phyloP scores from a whole-genome alignment of 306 rosid species.

The Mimosa pudica region DNA sequence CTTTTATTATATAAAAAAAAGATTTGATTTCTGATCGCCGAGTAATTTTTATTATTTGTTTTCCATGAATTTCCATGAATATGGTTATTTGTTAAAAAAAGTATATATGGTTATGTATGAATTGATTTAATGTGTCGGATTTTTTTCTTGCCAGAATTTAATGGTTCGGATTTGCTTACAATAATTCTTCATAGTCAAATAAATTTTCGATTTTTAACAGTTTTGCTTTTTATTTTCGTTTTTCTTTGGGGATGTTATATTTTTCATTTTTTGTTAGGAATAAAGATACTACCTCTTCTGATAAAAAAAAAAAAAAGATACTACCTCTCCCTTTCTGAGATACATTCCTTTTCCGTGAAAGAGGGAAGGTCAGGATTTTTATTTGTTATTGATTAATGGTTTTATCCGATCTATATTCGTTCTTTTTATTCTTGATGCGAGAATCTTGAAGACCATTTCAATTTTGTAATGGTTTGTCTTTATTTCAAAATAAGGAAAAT shows the following conservation, averaged over 20 bases:
- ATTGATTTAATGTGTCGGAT: too few relatives aligned
- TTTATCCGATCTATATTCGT: slow-evolving; percentile 1
- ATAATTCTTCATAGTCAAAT: neutral
- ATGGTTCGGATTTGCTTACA: neutral
- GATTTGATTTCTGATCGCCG: too few relatives aligned
- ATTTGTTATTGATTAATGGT: neutral
- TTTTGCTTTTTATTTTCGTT: neutral
- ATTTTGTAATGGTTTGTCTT: neutral
- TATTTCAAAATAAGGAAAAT: neutral
- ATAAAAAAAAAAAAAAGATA: too few relatives aligned
- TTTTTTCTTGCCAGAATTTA: too few relatives aligned
- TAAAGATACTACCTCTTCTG: neutral
- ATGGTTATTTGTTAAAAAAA: neutral
- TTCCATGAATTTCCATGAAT: neutral
- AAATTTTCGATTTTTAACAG: neutral
- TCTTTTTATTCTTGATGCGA: neutral
- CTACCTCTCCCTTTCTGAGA: neutral
- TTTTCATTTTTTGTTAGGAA: neutral
- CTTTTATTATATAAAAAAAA: too few relatives aligned
- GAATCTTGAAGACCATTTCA: neutral
- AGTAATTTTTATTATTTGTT: neutral
- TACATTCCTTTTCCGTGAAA: neutral
- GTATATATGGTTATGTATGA: too few relatives aligned
- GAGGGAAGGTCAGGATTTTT: neutral
- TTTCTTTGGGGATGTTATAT: neutral